Evolutionary conservation across 2,329 filamentous ascomycete genomes (phyloP).

Genomic region (Penicillium italicum): DNA sequence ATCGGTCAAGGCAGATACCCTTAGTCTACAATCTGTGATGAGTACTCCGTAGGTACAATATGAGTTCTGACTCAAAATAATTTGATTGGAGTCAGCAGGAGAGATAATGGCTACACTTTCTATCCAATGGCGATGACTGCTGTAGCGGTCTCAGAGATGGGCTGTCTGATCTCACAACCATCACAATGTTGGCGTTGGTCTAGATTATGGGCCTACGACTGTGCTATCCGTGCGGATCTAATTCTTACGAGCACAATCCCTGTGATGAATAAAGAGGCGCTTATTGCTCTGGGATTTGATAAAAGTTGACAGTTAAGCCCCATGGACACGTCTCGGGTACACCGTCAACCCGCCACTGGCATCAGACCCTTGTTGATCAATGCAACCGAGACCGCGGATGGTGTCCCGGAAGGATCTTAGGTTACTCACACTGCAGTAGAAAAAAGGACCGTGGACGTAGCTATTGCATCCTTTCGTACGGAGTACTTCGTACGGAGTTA

Average conservation of each 20-base stretch:
- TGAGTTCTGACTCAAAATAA: neutral
- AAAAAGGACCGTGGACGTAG: neutral
- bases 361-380: slow-evolving; percentile 10
- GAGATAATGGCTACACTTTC: neutral
- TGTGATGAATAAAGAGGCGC: neutral
- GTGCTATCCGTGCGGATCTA: neutral
- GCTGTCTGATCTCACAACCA: slow-evolving; percentile 1
- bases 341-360: slow-evolving; percentile 9
- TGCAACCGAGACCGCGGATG: slow-evolving; percentile 7
- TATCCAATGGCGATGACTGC: neutral
- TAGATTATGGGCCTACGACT: slow-evolving; percentile 2
- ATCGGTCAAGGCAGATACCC: slow-evolving; percentile 2
- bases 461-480: neutral
- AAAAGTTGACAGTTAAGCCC: neutral
- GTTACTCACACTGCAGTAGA: slow-evolving; percentile 15
- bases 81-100: neutral
- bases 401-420: neutral
- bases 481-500: neutral
- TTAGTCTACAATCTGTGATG: neutral
- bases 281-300: neutral
- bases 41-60: neutral
- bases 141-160: slow-evolving; percentile 3
- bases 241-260: neutral
- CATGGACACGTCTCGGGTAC: slow-evolving; percentile 6
- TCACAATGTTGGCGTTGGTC: neutral